These are phyloP conservation scores for Leccinum fibrillosum DNA, from an alignment of 768 basidiomycete species.

Conservation along the genomic window DNA sequence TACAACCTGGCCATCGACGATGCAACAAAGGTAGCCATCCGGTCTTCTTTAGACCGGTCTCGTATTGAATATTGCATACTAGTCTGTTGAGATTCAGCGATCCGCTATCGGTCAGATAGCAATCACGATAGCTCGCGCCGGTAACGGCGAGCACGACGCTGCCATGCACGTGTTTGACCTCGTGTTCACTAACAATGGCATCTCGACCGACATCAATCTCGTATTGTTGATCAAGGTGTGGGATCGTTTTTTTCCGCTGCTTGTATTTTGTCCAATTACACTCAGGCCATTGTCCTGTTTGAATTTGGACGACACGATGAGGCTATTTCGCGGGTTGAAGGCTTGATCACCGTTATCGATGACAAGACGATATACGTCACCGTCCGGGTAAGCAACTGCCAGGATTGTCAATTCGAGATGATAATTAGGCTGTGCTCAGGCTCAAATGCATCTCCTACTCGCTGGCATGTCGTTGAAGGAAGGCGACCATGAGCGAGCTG, in stretches of 20 bases:
- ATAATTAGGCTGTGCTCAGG: not conserved
- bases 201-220: not conserved
- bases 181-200: not conserved
- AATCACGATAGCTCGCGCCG: not conserved
- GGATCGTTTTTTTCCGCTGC: rapidly evolving
- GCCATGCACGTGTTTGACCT: slow-evolving; percentile 4
- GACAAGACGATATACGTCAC: not conserved
- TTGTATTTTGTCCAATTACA: not conserved
- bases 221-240: slow-evolving; percentile 14
- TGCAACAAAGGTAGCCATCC: not conserved
- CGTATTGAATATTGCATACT: not conserved
- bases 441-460: slow-evolving; percentile 6
- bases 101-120: slow-evolving; percentile 13
- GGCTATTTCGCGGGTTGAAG: slow-evolving; percentile 5
- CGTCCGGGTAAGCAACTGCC: not conserved
- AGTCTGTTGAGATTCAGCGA: slow-evolving; percentile 6
- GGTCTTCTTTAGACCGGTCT: rapidly evolving
- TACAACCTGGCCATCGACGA: slow-evolving; percentile 2
- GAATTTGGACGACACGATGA: slow-evolving; percentile 3
- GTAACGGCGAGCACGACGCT: slow-evolving; percentile 1
- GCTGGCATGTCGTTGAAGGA: not conserved
- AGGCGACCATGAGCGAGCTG: not conserved
- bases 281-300: slow-evolving; percentile 8
- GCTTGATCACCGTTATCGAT: not conserved
- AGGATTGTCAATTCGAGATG: no score